Evolutionary conservation across 1,284 basidiomycete genomes (phyloP).

Genomic region (Sanghuangporus weigelae): DNA sequence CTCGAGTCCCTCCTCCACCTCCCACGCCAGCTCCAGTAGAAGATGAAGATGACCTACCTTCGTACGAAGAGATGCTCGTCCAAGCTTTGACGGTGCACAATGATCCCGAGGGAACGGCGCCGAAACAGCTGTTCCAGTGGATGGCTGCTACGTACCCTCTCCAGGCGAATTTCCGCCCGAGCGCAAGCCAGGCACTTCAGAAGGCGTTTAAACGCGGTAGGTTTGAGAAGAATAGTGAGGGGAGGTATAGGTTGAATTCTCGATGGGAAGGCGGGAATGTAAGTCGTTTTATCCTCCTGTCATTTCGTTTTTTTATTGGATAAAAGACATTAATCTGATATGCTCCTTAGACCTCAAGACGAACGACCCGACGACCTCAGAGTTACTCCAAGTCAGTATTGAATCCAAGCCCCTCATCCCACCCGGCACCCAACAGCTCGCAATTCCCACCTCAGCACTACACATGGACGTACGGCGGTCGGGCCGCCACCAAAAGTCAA

Average conservation of each 20-base stretch:
- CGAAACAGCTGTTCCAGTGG: constrained; percentile 76
- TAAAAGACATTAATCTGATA: constrained; percentile 5
- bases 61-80: constrained; percentile 84
- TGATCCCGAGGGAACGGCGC: constrained; percentile 62
- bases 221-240: constrained; percentile 62
- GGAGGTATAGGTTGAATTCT: constrained; percentile 67
- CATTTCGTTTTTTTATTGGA: neutral
- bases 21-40: neutral
- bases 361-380: constrained; percentile 66
- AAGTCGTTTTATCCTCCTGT: constrained; percentile 26
- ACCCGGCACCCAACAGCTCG: constrained; percentile 5
- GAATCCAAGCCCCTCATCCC: constrained; percentile 19
- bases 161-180: constrained; percentile 79
- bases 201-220: constrained; percentile 75
- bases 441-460: constrained; percentile 12
- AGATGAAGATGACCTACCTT: constrained; percentile 61
- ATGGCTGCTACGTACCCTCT: constrained; percentile 76
- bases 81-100: constrained; percentile 60
- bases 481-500: neutral
- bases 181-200: constrained; percentile 77
- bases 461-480: constrained; percentile 7
- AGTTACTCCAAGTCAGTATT: constrained; percentile 27
- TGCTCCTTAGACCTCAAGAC: constrained; percentile 47
- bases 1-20: constrained; percentile 3
- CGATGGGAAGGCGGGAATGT: constrained; percentile 78